Base-by-base conservation (phyloP, 177 flowering plant genomes). In the Vitis hybrid region DNA sequence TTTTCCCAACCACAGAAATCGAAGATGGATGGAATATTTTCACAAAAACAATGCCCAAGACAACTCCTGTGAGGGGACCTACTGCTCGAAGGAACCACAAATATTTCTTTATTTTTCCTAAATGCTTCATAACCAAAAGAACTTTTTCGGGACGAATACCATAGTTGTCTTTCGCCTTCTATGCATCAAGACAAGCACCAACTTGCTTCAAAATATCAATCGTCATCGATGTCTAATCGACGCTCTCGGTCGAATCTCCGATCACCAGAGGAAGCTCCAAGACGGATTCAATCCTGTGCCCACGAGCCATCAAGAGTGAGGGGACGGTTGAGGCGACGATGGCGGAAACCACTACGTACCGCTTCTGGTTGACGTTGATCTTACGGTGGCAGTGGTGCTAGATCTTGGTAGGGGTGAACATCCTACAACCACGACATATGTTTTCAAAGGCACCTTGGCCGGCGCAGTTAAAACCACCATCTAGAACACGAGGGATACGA, bases 361-460 rank as follows among this genome's bases (percentile, higher is more conserved):
- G 69, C 87, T 90, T 89, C 87, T 84, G 92, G 65, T 85, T 89
- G 6, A 90, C 84, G 52, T 87, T 87, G 78, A 93, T 82, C 74
- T 69, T 76, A 0, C 93, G 78, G 81, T 93, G 98, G 97, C 97
- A 93, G 11, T 88, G 80, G 68, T 91, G 87, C 98, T 93, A 93
- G 85, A 89, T 93, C 91, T 81, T 86, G 49, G 98, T 93, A 0
- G 98, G 97, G 11, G 98, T 91, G 62, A 93, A 91, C 97, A 93
- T 93, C 12, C 98, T 83, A 1, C 98, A 92, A 11, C 98, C 98
- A n/a, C 98, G 91, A 59, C 98, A 93, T 92, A 91, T 93, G 87
- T 93, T 93, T 0, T 92, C 92, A 78, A 89, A 93, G 14, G 98
- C 98, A 2, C 88, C 98, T 82, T 93, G 94, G 1, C 97, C 93